These are phyloP conservation scores for Hymenoscyphus repandus DNA, from an alignment of 2,329 filamentous ascomycete species.

Conservation along the genomic window DNA sequence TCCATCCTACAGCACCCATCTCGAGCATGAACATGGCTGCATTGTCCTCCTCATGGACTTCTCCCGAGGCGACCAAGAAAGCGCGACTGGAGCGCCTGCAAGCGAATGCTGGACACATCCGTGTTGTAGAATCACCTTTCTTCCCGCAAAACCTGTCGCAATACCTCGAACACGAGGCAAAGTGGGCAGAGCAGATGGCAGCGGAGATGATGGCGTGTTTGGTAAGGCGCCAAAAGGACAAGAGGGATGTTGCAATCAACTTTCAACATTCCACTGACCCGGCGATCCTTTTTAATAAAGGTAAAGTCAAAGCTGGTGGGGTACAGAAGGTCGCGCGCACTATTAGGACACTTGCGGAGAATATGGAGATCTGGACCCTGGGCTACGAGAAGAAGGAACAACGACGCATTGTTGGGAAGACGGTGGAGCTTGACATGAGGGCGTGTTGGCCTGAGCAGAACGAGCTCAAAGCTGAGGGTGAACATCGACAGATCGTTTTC, in stretches of 20 bases:
- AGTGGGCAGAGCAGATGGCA: background rate
- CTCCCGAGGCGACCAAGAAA: background rate
- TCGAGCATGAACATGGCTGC: too few relatives aligned
- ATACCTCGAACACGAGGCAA: background rate
- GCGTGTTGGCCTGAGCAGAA: conserved; percentile 9
- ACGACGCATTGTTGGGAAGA: background rate
- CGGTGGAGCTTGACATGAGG: background rate
- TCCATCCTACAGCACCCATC: too few relatives aligned
- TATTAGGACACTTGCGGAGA: background rate
- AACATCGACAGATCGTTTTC: conserved; percentile 2
- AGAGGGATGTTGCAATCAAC: background rate
- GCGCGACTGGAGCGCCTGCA: conserved; percentile 8
- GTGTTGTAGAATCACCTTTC: conserved; percentile 4
- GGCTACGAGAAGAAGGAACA: conserved; percentile 3
- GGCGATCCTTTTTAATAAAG: background rate
- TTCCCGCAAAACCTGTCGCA: conserved; percentile 5
- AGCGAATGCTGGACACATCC: conserved; percentile 5
- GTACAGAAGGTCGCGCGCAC: background rate
- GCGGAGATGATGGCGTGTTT: background rate
- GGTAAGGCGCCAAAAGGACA: background rate
- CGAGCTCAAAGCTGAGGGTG: conserved; percentile 13
- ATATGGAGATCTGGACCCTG: conserved; percentile 5
- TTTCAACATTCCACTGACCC: background rate
- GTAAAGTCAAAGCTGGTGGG: background rate
- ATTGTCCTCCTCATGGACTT: conserved; percentile 4